phyloP scores from a whole-genome alignment of 179 eudicot genomes.

The Patellifolia procumbens region DNA sequence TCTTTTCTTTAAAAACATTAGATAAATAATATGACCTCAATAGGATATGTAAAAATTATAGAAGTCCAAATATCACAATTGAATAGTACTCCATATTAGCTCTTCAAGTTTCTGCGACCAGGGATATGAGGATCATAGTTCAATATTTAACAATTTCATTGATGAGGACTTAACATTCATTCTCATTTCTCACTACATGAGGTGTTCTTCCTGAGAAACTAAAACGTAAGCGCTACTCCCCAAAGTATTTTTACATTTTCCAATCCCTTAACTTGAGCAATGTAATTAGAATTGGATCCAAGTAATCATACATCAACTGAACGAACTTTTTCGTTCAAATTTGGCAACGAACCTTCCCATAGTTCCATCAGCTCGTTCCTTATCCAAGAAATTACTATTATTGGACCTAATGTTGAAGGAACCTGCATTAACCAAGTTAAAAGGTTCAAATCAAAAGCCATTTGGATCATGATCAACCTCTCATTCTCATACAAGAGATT shows the following conservation, averaged over 20 bases:
- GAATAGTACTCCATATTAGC: too few relatives aligned
- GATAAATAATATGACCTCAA: too few relatives aligned
- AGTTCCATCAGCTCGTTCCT: constrained; percentile 73
- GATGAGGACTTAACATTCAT: constrained; percentile 12
- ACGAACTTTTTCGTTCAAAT: constrained; percentile 55
- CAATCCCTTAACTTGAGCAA: constrained; percentile 15
- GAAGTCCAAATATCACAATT: too few relatives aligned
- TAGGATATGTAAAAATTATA: too few relatives aligned
- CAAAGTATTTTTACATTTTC: constrained; percentile 32
- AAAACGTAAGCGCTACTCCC: constrained; percentile 15
- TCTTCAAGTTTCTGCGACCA: background rate
- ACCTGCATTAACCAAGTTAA: constrained; percentile 50
- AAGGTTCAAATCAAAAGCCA: background rate
- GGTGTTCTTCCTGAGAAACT: constrained; percentile 23
- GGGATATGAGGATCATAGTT: background rate
- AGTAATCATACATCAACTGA: constrained; percentile 44
- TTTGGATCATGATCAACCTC: background rate
- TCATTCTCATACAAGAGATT: too few relatives aligned
- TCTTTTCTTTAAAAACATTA: too few relatives aligned
- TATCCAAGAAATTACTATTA: constrained; percentile 72
- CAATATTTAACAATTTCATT: constrained; percentile 6
- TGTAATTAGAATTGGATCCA: background rate
- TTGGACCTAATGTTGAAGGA: constrained; percentile 86
- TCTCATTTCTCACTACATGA: constrained; percentile 18
- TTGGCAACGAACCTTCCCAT: constrained; percentile 73